Base-by-base conservation (phyloP, 257 asterid genomes). In the Paraleonurus japonicus region DNA sequence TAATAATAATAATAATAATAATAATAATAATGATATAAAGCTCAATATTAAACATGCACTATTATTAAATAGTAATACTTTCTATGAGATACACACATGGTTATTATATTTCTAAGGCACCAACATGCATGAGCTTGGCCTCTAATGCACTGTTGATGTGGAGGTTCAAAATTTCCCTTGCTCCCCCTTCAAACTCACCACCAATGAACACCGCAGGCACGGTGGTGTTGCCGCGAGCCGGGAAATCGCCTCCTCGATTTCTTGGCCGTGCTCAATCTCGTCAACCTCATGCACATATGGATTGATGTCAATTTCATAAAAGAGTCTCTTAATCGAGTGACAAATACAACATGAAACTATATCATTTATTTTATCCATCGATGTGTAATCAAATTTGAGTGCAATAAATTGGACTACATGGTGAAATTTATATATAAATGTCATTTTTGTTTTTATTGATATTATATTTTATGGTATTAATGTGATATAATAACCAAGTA, bases 121-220 rank as follows among this genome's bases (percentile, higher is more conserved):
- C n/a, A n/a, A n/a, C n/a, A n/a, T n/a, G n/a, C 59, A 35, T 59
- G 17, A 80, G 87, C 81, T 63, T 80, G 8, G 81, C 78, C 71
- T 35, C 75, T 5, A 83, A 59, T 12, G 81, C 27, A 12, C 78
- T 11, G 4, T 61, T 41, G 28, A 83, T 41, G 19, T 80, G 87
- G 27, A 77, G 85, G 61, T 65, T 78, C 76, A 69, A 67, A 54
- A 83, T 60, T 54, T 83, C 85, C 9, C 67, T 78, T 0, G 79
- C 80, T 7, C 85, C 85, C 17, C 85, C 87, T 1, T 78, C 78
- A 19, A 75, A 61, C 47, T 80, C 75, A 4, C 87, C 87, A 2
- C 85, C 85, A 1, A 83, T 78, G 73, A 67, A 83, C 76, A 83
- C 87, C 0, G 83, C 71, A 10, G 83, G 87, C 37, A 78, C 85